A percentile compares a stretch with the other conserved stretches of the same genome.
phyloP scores from a whole-genome alignment of 805 yeast genomes.

The Wickerhamiella occidentalis region DNA sequence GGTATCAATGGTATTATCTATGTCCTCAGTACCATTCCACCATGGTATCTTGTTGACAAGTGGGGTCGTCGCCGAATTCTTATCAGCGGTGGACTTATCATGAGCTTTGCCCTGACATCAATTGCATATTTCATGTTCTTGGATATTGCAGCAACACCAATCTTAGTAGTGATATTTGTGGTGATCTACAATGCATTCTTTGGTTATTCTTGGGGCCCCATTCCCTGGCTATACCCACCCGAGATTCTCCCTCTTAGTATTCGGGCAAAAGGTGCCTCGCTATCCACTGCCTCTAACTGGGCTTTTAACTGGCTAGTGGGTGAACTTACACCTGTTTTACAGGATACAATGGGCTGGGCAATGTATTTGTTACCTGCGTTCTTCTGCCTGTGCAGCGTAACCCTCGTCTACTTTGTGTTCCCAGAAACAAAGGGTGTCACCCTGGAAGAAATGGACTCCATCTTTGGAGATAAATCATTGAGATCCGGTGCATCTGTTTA shows the following conservation, averaged over 20 bases:
- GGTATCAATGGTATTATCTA: conserved; percentile 61
- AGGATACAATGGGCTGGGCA: conserved; percentile 65
- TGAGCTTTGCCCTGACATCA: conserved; percentile 57
- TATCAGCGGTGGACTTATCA: conserved; percentile 62
- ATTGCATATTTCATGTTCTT: conserved; percentile 52
- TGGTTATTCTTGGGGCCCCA: conserved; percentile 90
- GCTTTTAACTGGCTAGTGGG: conserved; percentile 85
- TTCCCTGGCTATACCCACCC: conserved; percentile 80
- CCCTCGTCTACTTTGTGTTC: conserved; percentile 58
- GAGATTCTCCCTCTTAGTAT: conserved; percentile 77
- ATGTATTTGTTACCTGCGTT: conserved; percentile 71
- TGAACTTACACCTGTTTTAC: conserved; percentile 75
- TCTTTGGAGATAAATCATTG: conserved; percentile 56
- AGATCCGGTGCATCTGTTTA: conserved; percentile 18
- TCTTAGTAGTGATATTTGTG: conserved; percentile 62
- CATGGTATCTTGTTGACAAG: conserved; percentile 79
- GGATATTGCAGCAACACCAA: conserved; percentile 46
- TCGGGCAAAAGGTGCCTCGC: conserved; percentile 80
- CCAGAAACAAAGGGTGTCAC: conserved; percentile 88
- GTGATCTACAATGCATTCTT: conserved; percentile 67
- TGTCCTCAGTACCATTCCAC: conserved; percentile 60
- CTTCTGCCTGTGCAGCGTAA: conserved; percentile 60
- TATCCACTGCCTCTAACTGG: conserved; percentile 90
- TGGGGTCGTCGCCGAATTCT: conserved; percentile 90
- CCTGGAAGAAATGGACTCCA: conserved; percentile 82